Percentiles rank a stretch among this genome's conserved stretches.
Conservation (phyloP, 257 asterid species). For the Paraleonurus japonicus region DNA sequence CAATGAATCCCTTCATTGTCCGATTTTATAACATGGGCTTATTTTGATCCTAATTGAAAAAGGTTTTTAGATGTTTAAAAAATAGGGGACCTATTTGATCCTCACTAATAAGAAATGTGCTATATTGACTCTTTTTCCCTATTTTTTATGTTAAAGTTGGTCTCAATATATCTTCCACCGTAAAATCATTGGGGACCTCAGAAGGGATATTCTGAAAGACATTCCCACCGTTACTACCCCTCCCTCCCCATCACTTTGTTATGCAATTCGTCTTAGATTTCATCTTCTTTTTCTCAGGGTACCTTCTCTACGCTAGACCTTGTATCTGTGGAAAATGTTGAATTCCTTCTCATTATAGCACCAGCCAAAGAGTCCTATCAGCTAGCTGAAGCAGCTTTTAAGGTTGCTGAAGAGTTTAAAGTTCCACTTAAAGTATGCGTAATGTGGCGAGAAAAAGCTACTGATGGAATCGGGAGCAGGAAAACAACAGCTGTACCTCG, state of each 20-base stretch:
- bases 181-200: not conserved
- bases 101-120: no score
- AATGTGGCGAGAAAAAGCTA: slow-evolving; percentile 54
- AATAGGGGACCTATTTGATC: no score
- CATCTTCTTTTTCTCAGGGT: slow-evolving; percentile 40
- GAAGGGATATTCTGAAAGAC: not conserved
- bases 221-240: not conserved
- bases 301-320: slow-evolving; percentile 75
- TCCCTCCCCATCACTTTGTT: not conserved
- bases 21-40: no score
- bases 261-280: not conserved
- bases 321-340: slow-evolving; percentile 50
- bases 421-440: slow-evolving; percentile 60
- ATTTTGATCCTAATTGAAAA: no score
- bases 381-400: slow-evolving; percentile 66
- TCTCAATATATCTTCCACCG: not conserved
- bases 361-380: slow-evolving; percentile 63
- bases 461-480: slow-evolving; percentile 35
- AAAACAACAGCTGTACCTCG: slow-evolving; percentile 53
- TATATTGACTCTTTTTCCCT: no score
- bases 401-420: slow-evolving; percentile 56
- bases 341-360: slow-evolving; percentile 80
- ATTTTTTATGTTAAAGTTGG: not conserved
- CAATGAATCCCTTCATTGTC: no score
- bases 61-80: no score